A percentile compares a stretch with the other conserved stretches of the same genome.
These are phyloP conservation scores for Simmondsia chinensis DNA, from an alignment of 148 eudicot species.

Conservation along the genomic window DNA sequence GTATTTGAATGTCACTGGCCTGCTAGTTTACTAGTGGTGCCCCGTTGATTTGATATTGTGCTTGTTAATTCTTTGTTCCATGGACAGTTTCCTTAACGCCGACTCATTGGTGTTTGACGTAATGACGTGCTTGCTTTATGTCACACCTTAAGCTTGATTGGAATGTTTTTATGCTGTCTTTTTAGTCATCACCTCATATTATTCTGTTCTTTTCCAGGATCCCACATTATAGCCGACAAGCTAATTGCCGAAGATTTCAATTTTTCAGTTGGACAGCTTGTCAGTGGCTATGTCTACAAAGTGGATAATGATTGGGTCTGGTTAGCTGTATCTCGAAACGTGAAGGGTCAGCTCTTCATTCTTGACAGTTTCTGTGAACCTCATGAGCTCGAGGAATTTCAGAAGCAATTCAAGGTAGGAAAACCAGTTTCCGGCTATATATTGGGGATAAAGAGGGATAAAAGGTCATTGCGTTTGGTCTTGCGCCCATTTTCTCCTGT, in stretches of 20 bases:
- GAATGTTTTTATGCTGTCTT: not conserved
- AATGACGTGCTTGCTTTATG: no score
- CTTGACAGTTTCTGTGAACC: conserved; percentile 78
- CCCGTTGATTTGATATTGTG: no score
- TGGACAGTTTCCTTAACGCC: no score
- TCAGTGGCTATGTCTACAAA: conserved; percentile 73
- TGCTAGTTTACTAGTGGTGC: no score
- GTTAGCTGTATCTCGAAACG: conserved; percentile 61
- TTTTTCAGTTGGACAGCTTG: conserved; percentile 54
- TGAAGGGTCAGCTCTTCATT: conserved; percentile 65
- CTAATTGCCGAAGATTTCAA: conserved; percentile 30
- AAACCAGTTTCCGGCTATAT: conserved; percentile 47
- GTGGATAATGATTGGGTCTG: conserved; percentile 90
- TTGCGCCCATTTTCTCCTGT: conserved; percentile 31
- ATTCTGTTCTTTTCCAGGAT: conserved; percentile 17
- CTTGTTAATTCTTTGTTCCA: no score
- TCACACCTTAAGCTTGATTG: not conserved
- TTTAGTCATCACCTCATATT: no score
- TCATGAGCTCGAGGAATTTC: conserved; percentile 53
- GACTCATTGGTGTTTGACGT: no score
- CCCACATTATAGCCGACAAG: conserved; percentile 14
- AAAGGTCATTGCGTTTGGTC: conserved; percentile 52
- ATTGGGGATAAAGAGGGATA: conserved; percentile 47
- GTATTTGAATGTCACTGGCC: no score
- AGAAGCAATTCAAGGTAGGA: conserved; percentile 56